Base-by-base conservation (phyloP, 306 rosid genomes). In the Trifolium repens region DNA sequence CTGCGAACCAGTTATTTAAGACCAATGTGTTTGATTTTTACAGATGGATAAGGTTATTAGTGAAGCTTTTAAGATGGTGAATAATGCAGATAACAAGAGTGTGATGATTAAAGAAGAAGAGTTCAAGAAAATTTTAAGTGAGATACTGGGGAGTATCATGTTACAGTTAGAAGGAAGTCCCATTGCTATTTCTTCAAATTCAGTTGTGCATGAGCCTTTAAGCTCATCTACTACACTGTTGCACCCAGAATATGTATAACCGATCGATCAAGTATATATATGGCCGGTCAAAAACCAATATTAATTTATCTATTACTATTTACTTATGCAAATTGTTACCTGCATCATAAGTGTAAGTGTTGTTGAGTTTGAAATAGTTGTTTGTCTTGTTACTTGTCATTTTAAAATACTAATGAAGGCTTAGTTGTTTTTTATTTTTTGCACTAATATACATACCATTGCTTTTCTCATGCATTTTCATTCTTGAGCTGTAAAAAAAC, bases 141-240 rank as follows among this genome's bases (percentile, higher is more conserved):
- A 87, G 67, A 84, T 96, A 69, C 75, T 92, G 37, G 97, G 85
- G 70, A 71, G 85, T 24, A 81, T 90, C 67, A 89, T 92, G 99
- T 63, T 92, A 82, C 92, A 92, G 62, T 78, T 96, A 81, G 97
- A 92, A 79, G 91, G 88, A 27, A 87, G 49, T 77, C 91, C 93
- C 9, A 85, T 96, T 76, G 70, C 87, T 14, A 84, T 92, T 75
- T 88, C 93, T 76, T 84, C 99, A 49, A 88, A 88, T 78, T 89
- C 96, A 2, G 99, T 96, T 8, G 93, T 96, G 76, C 99, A 92
- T 54, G 97, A 96, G 83, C 96, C 98, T 47, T 78, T 89, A 14
- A 88, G 89, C 52, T 67, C 96, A 26, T 69, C 97, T 59, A 90
- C 98, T 24, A 70, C 93, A n/a, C 83, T 92, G 49, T 71, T 88